These are phyloP conservation scores for Tricholoma flavovirens DNA, from an alignment of 768 basidiomycete species.

Conservation along the genomic window DNA sequence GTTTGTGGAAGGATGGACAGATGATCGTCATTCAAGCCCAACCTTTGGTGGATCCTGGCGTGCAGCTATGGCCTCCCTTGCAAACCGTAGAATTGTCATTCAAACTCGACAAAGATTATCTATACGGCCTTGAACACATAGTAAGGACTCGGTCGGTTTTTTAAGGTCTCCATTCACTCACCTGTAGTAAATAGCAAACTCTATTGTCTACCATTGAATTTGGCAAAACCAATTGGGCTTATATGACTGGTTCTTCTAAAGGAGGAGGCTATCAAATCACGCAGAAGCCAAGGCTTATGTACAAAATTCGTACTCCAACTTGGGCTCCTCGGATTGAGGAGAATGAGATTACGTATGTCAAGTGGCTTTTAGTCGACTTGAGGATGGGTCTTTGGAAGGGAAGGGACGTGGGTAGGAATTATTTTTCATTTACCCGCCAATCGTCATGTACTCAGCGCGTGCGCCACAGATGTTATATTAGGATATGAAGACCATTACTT, in stretches of 20 bases:
- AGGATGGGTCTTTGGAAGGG: slow-evolving; percentile 34
- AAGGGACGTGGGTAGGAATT: slow-evolving; percentile 28
- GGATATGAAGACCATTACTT: slow-evolving; percentile 25
- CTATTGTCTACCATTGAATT: slow-evolving; percentile 27
- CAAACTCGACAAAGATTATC: slow-evolving; percentile 4
- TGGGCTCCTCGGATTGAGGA: slow-evolving; percentile 33
- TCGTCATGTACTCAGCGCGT: background rate
- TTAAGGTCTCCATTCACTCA: background rate
- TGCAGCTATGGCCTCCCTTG: background rate
- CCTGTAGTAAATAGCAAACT: slow-evolving; percentile 18
- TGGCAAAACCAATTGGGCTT: slow-evolving; percentile 31
- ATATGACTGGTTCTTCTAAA: slow-evolving; percentile 19
- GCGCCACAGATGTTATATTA: slow-evolving; percentile 25
- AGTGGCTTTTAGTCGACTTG: slow-evolving; percentile 20
- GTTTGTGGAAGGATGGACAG: slow-evolving; percentile 9
- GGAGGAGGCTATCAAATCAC: slow-evolving; percentile 28
- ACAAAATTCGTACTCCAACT: slow-evolving; percentile 23
- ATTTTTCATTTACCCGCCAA: background rate
- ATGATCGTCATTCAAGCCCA: slow-evolving; percentile 13
- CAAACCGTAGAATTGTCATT: background rate
- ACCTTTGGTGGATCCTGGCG: background rate
- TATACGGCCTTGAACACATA: slow-evolving; percentile 15
- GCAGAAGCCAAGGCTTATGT: slow-evolving; percentile 20
- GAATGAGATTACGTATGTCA: slow-evolving; percentile 29
- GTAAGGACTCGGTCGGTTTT: slow-evolving; percentile 7